Conservation (phyloP, 371 early-diverging fungal genomes). For the Apophysomyces trapeziformis region DNA sequence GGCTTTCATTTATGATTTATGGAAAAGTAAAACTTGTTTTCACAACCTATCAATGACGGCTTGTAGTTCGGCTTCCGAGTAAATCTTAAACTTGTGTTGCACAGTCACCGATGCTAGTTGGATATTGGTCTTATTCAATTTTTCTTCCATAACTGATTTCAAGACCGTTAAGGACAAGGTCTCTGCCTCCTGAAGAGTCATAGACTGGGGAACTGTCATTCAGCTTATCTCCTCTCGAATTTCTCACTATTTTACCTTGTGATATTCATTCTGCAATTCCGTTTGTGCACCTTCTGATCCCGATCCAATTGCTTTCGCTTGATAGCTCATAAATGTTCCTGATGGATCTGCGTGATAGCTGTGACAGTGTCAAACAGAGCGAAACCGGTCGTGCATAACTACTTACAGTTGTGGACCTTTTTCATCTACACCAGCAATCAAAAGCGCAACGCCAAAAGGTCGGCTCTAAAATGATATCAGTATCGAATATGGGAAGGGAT, state of each 20-base stretch:
- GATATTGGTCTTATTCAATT: conserved; percentile 93
- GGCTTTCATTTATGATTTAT: conserved; percentile 9
- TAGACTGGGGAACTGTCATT: conserved; percentile 50
- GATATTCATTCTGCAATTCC: conserved; percentile 96
- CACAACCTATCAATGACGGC: conserved; percentile 69
- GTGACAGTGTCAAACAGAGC: conserved; percentile 8
- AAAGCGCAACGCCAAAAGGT: conserved; percentile 98
- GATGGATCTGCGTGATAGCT: conserved; percentile 93
- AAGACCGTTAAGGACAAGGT: conserved; percentile 92
- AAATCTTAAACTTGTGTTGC: conserved; percentile 76
- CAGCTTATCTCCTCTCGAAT: background rate
- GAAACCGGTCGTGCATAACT: background rate
- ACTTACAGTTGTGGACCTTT: conserved; percentile 97
- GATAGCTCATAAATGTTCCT: conserved; percentile 91
- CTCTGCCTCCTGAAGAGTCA: conserved; percentile 90
- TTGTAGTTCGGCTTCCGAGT: conserved; percentile 76
- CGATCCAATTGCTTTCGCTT: conserved; percentile 98
- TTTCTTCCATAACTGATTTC: conserved; percentile 99
- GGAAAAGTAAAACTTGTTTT: conserved; percentile 16
- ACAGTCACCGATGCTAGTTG: conserved; percentile 94
- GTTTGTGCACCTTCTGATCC: conserved; percentile 99
- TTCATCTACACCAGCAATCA: conserved; percentile 98
- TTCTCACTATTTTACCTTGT: conserved; percentile 56
- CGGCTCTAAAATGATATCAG: conserved; percentile 65
- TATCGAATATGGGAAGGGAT: background rate